Evolutionary conservation across 345 rosid species (phyloP).

Genomic region (Eucalyptus pauciflora): DNA sequence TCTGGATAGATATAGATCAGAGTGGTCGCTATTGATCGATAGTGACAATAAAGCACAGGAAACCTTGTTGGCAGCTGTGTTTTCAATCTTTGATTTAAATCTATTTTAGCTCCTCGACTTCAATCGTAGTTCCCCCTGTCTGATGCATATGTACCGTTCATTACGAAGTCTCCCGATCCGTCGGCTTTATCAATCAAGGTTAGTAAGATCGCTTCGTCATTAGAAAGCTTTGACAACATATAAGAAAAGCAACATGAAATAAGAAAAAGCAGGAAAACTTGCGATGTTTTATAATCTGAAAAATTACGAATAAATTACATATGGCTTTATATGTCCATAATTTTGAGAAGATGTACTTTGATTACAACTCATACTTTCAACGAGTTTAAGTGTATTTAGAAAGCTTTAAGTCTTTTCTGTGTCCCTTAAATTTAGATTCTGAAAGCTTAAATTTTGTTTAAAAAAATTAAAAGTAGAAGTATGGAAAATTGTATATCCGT

Average conservation of each 20-base stretch:
- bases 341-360: neutral
- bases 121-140: neutral
- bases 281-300: neutral
- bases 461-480: neutral
- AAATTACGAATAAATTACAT: neutral
- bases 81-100: neutral
- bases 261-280: neutral
- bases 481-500: neutral
- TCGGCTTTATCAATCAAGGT: neutral
- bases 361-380: neutral
- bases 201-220: neutral
- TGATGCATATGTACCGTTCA: fast-evolving
- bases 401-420: neutral
- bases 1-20: too few relatives aligned
- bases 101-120: neutral
- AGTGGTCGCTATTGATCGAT: neutral
- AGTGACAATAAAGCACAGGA: neutral
- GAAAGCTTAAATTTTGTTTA: neutral
- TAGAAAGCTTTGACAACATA: neutral
- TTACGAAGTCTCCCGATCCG: neutral
- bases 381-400: neutral
- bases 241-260: neutral
- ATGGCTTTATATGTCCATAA: neutral
- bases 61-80: neutral
- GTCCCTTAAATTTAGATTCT: neutral